Base-by-base conservation (phyloP, 192 early-diverging fungal species). In the Paraglomus brasilianum region DNA sequence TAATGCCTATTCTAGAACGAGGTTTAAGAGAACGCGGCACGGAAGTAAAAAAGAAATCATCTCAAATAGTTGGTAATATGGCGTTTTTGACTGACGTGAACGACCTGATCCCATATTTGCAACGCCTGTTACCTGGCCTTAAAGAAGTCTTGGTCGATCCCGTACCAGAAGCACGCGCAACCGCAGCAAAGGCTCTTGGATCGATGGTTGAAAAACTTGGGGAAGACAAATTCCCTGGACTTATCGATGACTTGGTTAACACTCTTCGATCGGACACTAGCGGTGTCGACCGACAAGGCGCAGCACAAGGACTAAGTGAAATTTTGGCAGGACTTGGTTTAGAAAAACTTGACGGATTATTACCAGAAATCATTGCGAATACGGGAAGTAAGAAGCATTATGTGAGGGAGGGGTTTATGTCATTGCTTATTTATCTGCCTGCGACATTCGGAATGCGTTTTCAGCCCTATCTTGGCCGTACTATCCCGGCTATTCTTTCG, bases 1-100 rank as follows among this genome's bases (percentile, higher is more conserved):
- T 99, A 22, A 91, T 98, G 61, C 97, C 97, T 4, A 94, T 99
- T 49, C 72, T 98, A 43, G 87, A 93, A 74, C 89, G 96, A 63
- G 97, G 96, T 63, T 81, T 99, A 81, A 85, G 86, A 36, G 93
- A 93, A 57, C 88, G 97, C 61, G 81, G 82, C 22, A 94, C 96
- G 8, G 87, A 94, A 43, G 90, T 90, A 66, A 98, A 98, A 85
- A 97, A 93, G 74, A 90, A 89, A 56, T 91, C 95, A 15, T 93
- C 97, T 11, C 96, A 99, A 82, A 98, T 99, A 74, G 93, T 98
- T 74, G 97, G 97, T 30, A 95, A 95, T 65, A 98, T 99, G 97
- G 91, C 95, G 1, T 87, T 91, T 38, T 81, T 99, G 41, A 98
- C 97, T 0, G 94, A 97, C 66, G 85, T 88, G 51, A 88, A 89